Evolutionary conservation across 1,139 yeast species (phyloP).

Genomic region (Blastobotrys buckinghamii): DNA sequence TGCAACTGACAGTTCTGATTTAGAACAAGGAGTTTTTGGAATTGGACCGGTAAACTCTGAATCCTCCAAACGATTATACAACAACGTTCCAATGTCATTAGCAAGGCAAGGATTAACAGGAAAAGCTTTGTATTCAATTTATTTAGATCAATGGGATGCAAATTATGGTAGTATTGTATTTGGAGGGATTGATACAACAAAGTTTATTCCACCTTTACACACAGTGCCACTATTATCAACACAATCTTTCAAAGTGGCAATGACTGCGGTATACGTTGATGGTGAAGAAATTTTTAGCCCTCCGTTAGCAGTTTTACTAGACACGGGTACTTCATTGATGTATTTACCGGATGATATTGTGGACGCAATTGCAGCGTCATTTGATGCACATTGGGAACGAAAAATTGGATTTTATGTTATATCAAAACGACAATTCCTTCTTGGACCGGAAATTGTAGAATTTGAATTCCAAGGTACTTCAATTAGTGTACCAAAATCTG

Average conservation of each 20-base stretch:
- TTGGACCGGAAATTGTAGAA: conserved; percentile 27
- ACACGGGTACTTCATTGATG: conserved; percentile 35
- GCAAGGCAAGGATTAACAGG: conserved; percentile 46
- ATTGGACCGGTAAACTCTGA: conserved; percentile 24
- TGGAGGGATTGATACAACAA: conserved; percentile 55
- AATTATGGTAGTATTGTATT: conserved; percentile 45
- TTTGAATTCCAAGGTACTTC: conserved; percentile 39
- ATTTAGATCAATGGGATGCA: conserved; percentile 38
- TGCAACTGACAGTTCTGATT: conserved; percentile 23
- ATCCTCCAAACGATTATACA: conserved; percentile 33
- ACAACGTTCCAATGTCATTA: conserved; percentile 55
- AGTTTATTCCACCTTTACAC: conserved; percentile 44
- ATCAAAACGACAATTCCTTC: conserved; percentile 21
- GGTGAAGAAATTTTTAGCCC: neutral
- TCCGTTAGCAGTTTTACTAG: conserved; percentile 25
- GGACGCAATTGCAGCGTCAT: conserved; percentile 22
- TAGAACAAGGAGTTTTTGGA: conserved; percentile 26
- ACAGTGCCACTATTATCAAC: conserved; percentile 37
- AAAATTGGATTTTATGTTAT: conserved; percentile 37
- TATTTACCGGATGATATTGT: conserved; percentile 28
- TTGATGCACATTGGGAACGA: conserved; percentile 35
- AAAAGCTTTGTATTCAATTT: conserved; percentile 50
- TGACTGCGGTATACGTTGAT: conserved; percentile 12
- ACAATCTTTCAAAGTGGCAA: conserved; percentile 16
- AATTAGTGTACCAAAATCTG: conserved; percentile 40